Evolutionary conservation across 495 filamentous ascomycete species (phyloP).

Genomic region (Talaromyces wortmannii): DNA sequence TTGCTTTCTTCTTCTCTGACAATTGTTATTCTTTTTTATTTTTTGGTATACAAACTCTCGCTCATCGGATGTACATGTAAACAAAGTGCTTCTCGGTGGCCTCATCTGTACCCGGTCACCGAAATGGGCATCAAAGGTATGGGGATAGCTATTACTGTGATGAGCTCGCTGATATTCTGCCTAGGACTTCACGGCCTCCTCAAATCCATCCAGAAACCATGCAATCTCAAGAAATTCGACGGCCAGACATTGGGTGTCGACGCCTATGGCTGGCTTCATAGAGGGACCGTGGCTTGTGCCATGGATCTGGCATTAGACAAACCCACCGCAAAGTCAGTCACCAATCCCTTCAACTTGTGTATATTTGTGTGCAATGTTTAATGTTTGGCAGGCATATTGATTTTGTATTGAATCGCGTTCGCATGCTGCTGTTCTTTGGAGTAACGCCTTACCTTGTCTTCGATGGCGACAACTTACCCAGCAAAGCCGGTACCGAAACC

Average conservation of each 20-base stretch:
- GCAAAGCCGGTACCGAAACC: slow-evolving; percentile 86
- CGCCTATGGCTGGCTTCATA: slow-evolving; percentile 97
- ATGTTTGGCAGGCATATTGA: slow-evolving; percentile 65
- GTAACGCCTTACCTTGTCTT: slow-evolving; percentile 91
- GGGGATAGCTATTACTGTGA: background rate
- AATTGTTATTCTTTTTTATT: slow-evolving; percentile 5
- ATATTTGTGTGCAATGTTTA: slow-evolving; percentile 5
- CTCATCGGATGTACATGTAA: slow-evolving; percentile 7
- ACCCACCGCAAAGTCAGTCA: slow-evolving; percentile 73
- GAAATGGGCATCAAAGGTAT: slow-evolving; percentile 70
- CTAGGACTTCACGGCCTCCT: slow-evolving; percentile 83
- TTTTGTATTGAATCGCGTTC: slow-evolving; percentile 82
- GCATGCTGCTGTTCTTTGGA: slow-evolving; percentile 88
- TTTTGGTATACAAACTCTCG: background rate
- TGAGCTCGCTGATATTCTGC: background rate
- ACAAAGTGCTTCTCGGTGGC: slow-evolving; percentile 19
- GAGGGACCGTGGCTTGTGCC: slow-evolving; percentile 84
- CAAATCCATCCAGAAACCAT: slow-evolving; percentile 90
- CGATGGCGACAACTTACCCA: slow-evolving; percentile 91
- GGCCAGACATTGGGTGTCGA: slow-evolving; percentile 90
- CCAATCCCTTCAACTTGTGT: background rate
- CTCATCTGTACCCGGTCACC: slow-evolving; percentile 14
- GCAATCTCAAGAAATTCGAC: slow-evolving; percentile 76
- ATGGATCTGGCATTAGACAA: slow-evolving; percentile 84
- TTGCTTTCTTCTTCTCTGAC: background rate